A percentile compares a stretch with the other conserved stretches of the same genome.
phyloP scores from a whole-genome alignment of 148 eudicot species.

The Linanthus parryae region DNA sequence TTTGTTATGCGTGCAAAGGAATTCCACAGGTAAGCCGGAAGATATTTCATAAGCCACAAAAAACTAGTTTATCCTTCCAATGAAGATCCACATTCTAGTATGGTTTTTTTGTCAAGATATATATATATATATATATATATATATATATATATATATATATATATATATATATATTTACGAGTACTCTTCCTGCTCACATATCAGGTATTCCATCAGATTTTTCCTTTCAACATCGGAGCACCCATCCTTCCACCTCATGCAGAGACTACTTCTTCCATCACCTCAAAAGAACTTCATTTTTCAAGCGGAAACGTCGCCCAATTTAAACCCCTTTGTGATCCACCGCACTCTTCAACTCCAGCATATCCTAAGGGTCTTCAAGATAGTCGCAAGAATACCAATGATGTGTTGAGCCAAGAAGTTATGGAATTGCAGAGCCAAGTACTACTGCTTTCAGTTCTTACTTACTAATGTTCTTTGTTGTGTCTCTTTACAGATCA shows the following conservation, averaged over 20 bases:
- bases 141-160: too few relatives aligned
- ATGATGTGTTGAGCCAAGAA: conserved; percentile 75
- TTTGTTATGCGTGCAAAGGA: conserved; percentile 94
- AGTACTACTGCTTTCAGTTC: conserved; percentile 26
- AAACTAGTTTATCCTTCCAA: too few relatives aligned
- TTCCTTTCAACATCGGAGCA: conserved; percentile 50
- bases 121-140: too few relatives aligned
- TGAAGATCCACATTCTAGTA: too few relatives aligned
- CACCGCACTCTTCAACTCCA: conserved; percentile 59
- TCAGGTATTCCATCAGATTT: conserved; percentile 63
- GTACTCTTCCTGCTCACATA: not conserved
- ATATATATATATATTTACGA: too few relatives aligned
- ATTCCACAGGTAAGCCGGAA: conserved; percentile 99
- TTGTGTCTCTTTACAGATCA: not conserved
- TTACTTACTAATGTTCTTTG: not conserved
- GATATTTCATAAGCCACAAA: too few relatives aligned
- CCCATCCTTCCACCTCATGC: conserved; percentile 26
- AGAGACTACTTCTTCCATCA: too few relatives aligned
- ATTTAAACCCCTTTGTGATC: too few relatives aligned
- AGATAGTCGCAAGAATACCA: conserved; percentile 76
- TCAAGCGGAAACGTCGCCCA: too few relatives aligned
- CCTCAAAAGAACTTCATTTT: conserved; percentile 50
- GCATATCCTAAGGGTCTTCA: conserved; percentile 58
- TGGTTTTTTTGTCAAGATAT: too few relatives aligned
- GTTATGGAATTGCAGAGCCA: conserved; percentile 64